phyloP scores from a whole-genome alignment of 192 early-diverging fungal species.

The Umbelopsis sp. region DNA sequence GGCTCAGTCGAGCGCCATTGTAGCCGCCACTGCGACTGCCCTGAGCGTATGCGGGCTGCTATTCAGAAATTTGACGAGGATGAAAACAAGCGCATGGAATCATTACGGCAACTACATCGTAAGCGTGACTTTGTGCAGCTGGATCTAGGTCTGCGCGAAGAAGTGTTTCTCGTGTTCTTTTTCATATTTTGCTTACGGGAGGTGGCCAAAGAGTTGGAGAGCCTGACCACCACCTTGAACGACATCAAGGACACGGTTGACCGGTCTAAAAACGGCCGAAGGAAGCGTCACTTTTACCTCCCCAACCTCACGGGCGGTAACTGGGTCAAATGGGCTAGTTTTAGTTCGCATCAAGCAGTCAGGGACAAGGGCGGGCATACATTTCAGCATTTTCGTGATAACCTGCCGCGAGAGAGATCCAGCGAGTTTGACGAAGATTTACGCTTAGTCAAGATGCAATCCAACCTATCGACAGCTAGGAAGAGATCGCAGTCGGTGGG shows the following conservation, averaged over 20 bases:
- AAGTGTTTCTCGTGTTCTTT: slow-evolving; percentile 55
- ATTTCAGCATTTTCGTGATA: not conserved
- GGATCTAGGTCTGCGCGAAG: slow-evolving; percentile 43
- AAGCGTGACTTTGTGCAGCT: slow-evolving; percentile 3
- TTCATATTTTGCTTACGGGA: slow-evolving; percentile 55
- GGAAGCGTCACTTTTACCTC: slow-evolving; percentile 30
- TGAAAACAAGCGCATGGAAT: slow-evolving; percentile 30
- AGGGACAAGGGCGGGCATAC: slow-evolving; percentile 36
- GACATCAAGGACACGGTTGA: slow-evolving; percentile 19
- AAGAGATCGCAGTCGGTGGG: not conserved
- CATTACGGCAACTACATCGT: slow-evolving; percentile 7
- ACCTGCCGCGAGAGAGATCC: slow-evolving; percentile 24
- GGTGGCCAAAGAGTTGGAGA: slow-evolving; percentile 46
- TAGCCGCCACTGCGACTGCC: slow-evolving; percentile 19
- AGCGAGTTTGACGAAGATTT: slow-evolving; percentile 28
- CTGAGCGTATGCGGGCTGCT: slow-evolving; percentile 16
- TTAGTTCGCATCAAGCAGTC: slow-evolving; percentile 28
- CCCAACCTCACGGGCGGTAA: slow-evolving; percentile 29
- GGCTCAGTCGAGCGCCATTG: slow-evolving; percentile 11
- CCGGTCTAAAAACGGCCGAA: slow-evolving; percentile 20
- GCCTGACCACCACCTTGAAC: slow-evolving; percentile 23
- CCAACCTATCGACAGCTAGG: not conserved
- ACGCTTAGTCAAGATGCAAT: slow-evolving; percentile 16
- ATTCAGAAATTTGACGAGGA: slow-evolving; percentile 29
- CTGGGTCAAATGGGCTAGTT: slow-evolving; percentile 34